Conservation (phyloP, 1,284 basidiomycete species). For the Hypsizygus ulmarius region DNA sequence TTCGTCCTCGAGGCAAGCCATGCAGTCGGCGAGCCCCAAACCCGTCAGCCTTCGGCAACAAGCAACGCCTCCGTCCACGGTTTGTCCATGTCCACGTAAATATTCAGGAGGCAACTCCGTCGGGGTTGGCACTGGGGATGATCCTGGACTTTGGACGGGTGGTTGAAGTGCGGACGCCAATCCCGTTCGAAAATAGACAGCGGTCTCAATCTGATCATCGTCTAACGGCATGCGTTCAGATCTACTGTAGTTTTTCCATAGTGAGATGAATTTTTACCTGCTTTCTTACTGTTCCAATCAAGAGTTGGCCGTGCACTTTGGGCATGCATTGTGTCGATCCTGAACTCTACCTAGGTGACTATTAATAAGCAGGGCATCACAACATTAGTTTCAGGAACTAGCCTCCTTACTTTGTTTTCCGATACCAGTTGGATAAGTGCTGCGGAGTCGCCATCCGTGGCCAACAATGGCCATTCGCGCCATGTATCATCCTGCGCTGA, state of each 20-base stretch:
- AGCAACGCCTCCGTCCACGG: constrained; percentile 41
- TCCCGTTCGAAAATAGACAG: constrained; percentile 43
- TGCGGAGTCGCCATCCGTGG: constrained; percentile 74
- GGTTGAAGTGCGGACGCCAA: constrained; percentile 10
- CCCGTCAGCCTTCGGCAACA: constrained; percentile 46
- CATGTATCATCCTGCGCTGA: constrained; percentile 48
- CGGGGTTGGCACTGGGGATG: constrained; percentile 16
- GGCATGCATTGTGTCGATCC: constrained; percentile 61
- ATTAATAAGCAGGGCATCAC: not conserved
- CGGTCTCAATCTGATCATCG: constrained; percentile 76
- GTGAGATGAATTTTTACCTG: constrained; percentile 45
- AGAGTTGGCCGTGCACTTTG: constrained; percentile 50
- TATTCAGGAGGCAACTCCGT: constrained; percentile 20
- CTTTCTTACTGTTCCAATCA: constrained; percentile 85
- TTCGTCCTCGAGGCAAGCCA: constrained; percentile 50
- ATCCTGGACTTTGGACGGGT: constrained; percentile 16
- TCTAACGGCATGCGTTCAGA: constrained; percentile 40
- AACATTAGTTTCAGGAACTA: not conserved
- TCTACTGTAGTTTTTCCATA: not conserved
- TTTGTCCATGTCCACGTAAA: constrained; percentile 42
- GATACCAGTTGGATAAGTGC: constrained; percentile 70
- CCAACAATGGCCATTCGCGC: constrained; percentile 70
- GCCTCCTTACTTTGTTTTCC: constrained; percentile 53
- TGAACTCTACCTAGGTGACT: constrained; percentile 57
- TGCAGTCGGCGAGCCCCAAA: constrained; percentile 54